Conservation (phyloP, 176 grass and related monocot species). For the Elymus sibiricus region DNA sequence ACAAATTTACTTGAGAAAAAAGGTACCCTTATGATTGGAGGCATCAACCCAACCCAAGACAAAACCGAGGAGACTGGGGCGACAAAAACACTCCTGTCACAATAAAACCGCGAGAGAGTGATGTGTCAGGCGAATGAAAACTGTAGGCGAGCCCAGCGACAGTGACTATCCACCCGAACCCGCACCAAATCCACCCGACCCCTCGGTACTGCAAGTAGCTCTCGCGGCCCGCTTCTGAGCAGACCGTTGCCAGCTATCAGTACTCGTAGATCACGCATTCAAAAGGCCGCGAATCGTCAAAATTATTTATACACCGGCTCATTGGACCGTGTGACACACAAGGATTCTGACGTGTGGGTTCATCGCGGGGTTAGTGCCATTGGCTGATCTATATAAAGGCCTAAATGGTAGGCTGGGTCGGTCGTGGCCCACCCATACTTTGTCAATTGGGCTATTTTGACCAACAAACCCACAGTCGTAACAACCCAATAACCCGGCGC, state of each 20-base stretch:
- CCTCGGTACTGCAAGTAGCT: background rate
- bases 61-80: background rate
- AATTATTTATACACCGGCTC: no score
- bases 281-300: background rate
- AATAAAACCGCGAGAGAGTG: background rate
- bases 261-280: constrained; percentile 1
- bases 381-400: no score
- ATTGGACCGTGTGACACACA: no score
- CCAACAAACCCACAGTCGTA: no score
- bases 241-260: constrained; percentile 18
- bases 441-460: no score
- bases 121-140: background rate
- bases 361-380: no score
- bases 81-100: background rate
- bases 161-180: background rate
- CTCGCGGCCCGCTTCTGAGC: background rate
- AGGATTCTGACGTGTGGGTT: no score
- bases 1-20: background rate
- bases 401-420: no score
- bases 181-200: background rate
- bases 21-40: background rate
- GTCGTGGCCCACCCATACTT: no score
- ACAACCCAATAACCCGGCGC: no score
- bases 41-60: background rate
- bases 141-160: background rate